These are phyloP conservation scores for Dactylellina cionopaga DNA, from an alignment of 2,329 filamentous ascomycete species.

Conservation along the genomic window DNA sequence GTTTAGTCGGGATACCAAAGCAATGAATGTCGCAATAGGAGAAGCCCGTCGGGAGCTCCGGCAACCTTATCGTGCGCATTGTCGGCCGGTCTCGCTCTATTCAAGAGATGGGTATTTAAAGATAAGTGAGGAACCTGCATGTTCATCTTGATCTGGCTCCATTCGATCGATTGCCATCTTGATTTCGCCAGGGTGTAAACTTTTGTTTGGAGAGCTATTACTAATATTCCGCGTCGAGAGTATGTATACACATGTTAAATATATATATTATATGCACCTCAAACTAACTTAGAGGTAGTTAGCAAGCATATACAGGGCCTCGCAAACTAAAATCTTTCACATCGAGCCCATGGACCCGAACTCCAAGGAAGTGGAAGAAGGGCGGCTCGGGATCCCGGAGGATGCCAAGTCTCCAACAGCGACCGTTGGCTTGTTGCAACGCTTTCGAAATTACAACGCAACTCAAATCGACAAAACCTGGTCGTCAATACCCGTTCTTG, in stretches of 20 bases:
- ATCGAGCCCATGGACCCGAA: neutral
- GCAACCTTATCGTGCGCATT: neutral
- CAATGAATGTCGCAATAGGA: no score
- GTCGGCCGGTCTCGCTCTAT: no score
- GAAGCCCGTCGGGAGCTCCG: constrained; percentile 28
- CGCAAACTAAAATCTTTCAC: no score
- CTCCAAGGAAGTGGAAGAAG: constrained; percentile 23
- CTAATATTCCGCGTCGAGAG: neutral
- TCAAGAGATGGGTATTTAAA: no score
- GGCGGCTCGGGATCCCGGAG: neutral
- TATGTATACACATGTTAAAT: no score
- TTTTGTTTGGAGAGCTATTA: neutral
- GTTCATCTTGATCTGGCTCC: constrained; percentile 4
- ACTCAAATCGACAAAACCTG: constrained; percentile 29
- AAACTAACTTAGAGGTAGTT: no score
- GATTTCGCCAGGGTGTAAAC: neutral
- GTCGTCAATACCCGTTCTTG: constrained; percentile 58
- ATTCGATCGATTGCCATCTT: neutral
- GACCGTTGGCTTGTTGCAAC: constrained; percentile 1
- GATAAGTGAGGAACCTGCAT: no score
- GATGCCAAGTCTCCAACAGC: neutral
- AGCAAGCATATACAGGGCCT: no score
- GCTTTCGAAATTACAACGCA: constrained; percentile 34
- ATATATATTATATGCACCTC: no score
- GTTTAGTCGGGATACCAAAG: constrained; percentile 1